Base-by-base conservation (phyloP, 1,284 basidiomycete genomes). In the Cystobasidium pallidum region DNA sequence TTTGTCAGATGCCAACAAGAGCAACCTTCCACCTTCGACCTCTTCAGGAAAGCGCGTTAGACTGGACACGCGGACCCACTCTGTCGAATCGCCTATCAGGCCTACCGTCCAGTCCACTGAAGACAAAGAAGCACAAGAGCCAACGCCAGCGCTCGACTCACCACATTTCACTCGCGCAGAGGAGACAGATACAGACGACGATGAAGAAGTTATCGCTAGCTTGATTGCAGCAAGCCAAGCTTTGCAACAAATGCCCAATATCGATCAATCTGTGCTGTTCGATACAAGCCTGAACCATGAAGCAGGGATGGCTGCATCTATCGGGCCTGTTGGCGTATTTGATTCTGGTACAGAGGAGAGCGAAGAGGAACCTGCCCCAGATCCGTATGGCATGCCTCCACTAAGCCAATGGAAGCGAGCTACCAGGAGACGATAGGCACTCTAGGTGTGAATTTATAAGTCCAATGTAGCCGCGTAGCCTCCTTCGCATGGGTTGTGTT, bases 301-400 rank as follows among this genome's bases (percentile, higher is more conserved):
- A n/a, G 54, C 3, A 57, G 19, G 21, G 7, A 34, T 24, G 45
- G 30, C 26, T 24, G 24, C 8, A 65, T 51, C 6, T 45, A 45
- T n/a, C 43, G 45, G 24, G 45, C 36, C n/a, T 7, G 15, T 6
- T 28, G 8, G 62, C 24, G 52, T 36, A 15, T 21, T n/a, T 34
- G 11, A 43, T 3, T 24, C 36, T 21, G 39, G 10, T 21, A 36
- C 58, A 8, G 45, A 51, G 62, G 15, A 57, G 10, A 28, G 26
- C 26, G 62, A 65, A 4, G 45, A 65, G 24, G 43, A 15, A 32
- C 32, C 43, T 21, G 45, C 62, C 32, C 62, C 45, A 36, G 62
- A 65, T 52, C 32, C 41, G 7, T 65, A 51, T 24, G 62, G 62
- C 8, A 65, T 65, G 62, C 62, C 62, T 13, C 62, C 62, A 3